Base-by-base conservation (phyloP, 305 asterid species). In the Fraxinus platypoda region DNA sequence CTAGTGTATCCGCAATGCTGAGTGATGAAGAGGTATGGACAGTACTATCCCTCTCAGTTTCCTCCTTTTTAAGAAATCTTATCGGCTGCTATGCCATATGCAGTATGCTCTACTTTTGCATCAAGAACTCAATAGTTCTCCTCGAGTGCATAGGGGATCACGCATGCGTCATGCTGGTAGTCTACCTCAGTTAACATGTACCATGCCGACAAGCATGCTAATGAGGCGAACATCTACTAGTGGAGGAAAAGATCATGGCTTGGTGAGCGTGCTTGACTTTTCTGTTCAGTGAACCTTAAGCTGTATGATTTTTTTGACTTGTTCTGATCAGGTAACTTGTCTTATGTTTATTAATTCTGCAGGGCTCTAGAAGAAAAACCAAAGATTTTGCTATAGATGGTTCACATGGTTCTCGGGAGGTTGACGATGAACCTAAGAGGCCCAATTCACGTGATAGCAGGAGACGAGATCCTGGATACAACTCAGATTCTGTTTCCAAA, bases 81-180 rank as follows among this genome's bases (percentile, higher is more conserved):
- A 83, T 74, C 59, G 75, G 76, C 41, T 76, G 70, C 30, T 79
- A 34, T 85, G 75, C 62, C 77, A 59, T 83, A 28, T 87, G 88
- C 92, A 96, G 99, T 94, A 90, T 90, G 99, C 99, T 79, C 87
- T 96, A 84, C 94, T 94, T 77, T 86, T 96, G 82, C 99, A 96
- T 90, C 99, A 96, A 90, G 94, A 96, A 85, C 98, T 96, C 74
- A 96, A 96, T 84, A 96, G 99, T 87, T 96, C 99, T 81, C 98
- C 99, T 59, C 89, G 99, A 90, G 98, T 96, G 86, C 98, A 98
- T 28, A 90, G 99, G 81, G 98, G 91, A 80, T 94, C 98, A 74
- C 98, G 99, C 81, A 96, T 93, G 95, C 98, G 98, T 70, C 90
- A 94, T 88, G 93, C 98, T 84, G 99, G 98, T 75, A 96, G 98